Percentiles rank a stretch among this genome's conserved stretches.
Evolutionary conservation across 768 basidiomycete species (phyloP).

Genomic region (Paxillus rubicundulus): DNA sequence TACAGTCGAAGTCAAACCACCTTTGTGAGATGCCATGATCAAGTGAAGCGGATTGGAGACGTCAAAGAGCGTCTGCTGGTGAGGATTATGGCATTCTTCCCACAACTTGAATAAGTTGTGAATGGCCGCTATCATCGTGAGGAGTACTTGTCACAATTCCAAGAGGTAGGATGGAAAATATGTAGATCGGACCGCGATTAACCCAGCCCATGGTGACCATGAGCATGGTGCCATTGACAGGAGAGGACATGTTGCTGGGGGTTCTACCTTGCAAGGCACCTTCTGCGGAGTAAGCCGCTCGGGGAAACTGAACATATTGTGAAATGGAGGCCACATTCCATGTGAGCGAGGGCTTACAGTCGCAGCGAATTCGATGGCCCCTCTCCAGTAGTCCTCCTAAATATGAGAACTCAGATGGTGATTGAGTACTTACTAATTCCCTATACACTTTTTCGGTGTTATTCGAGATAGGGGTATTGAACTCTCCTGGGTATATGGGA

Average conservation of each 20-base stretch:
- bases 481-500: no score
- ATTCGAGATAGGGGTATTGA: background rate
- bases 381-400: conserved; percentile 18
- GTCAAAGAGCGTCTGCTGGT: no score
- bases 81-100: no score
- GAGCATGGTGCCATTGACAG: background rate
- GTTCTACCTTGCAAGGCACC: background rate
- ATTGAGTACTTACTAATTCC: conserved; percentile 6
- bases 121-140: no score
- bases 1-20: no score
- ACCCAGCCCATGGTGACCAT: conserved; percentile 4
- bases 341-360: conserved; percentile 8
- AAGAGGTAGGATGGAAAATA: conserved; percentile 3
- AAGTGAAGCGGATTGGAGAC: no score
- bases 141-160: background rate
- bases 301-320: background rate
- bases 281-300: background rate
- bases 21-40: no score
- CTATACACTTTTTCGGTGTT: background rate
- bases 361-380: conserved; percentile 17
- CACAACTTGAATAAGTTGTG: no score
- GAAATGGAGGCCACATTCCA: background rate
- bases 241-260: conserved; percentile 1
- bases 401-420: no score
- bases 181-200: background rate